Conservation (phyloP, 495 filamentous ascomycete species). For the Neurospora discreta region DNA sequence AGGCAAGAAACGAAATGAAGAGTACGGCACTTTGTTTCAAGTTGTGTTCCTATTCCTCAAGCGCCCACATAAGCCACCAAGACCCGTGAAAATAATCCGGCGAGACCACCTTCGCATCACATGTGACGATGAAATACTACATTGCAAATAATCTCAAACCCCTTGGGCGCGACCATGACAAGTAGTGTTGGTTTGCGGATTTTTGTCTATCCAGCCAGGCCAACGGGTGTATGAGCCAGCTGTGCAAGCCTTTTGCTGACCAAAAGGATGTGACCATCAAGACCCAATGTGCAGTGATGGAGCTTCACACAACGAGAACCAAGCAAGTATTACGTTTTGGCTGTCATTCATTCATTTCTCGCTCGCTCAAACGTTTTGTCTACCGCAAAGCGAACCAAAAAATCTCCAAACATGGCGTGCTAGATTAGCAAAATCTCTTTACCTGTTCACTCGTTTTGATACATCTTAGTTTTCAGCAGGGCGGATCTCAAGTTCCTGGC, state of each 20-base stretch:
- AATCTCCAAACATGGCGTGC: not conserved
- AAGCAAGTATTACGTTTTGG: not conserved
- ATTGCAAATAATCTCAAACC: not conserved
- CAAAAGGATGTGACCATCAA: not conserved
- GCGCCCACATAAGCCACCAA: not conserved
- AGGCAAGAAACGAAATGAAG: not conserved
- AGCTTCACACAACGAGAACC: not conserved
- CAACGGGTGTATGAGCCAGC: not conserved
- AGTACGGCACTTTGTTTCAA: not conserved
- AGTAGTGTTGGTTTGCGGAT: not conserved
- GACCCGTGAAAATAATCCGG: not conserved
- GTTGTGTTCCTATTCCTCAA: not conserved
- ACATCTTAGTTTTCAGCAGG: not conserved
- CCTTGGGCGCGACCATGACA: not conserved
- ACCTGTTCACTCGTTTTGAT: not conserved
- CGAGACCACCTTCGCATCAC: not conserved
- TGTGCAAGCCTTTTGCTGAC: not conserved
- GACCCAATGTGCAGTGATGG: not conserved
- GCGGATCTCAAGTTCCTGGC: slow-evolving; percentile 36
- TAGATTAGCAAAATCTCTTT: not conserved
- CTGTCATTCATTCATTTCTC: not conserved
- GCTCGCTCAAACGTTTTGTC: not conserved
- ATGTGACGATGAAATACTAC: not conserved
- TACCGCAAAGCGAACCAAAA: not conserved
- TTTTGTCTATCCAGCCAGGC: not conserved